Base-by-base conservation (phyloP, 2,329 filamentous ascomycete genomes). In the Cladosporium sp. region DNA sequence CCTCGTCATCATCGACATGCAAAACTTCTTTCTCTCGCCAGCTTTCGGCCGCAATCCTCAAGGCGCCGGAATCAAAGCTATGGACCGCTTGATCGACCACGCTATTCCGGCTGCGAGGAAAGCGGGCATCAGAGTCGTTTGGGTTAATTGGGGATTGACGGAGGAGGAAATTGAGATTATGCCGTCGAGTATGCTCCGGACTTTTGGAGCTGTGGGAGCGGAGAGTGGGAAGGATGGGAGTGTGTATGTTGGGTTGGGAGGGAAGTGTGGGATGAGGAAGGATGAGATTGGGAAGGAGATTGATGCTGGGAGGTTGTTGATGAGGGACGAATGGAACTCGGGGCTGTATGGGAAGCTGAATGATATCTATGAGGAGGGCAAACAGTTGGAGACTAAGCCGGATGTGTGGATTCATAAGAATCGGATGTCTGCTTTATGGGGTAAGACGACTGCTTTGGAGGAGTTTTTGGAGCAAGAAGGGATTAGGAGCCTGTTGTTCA, bases 91-190 rank as follows among this genome's bases (percentile, higher is more conserved):
- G 0, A 70, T 82, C 17, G 63, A 74, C 51, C 73, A 74, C 34
- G 76, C 73, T 5, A 75, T 80, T 20, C 77, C 77, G 7, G 76
- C 75, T 37, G 83, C 81, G 38, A 72, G 82, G 45, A 72, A 76
- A 57, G 73, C 74, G n/a, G 81, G 78, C 1, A 76, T 85, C 17
- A 72, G 78, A 67, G 54, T 83, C 19, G 69, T 83, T 19, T 83
- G 80, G 80, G 72, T 83, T 43, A 84, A 82, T 64, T 86, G 82
- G 83, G 82, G 82, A 2, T 71, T 85, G 38, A 81, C 75, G 0
- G 77, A 82, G n/a, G 63, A 71, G 17, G 82, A 85, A 63, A 66
- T 85, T 14, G 65, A 66, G 3, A 67, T 61, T 3, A 79, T 85
- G 73, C 82, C 82, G 6, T 79, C 82, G 7, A 73, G 74, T 14